These are phyloP conservation scores for Brassica carinata DNA, from an alignment of 345 rosid species.

Conservation along the genomic window DNA sequence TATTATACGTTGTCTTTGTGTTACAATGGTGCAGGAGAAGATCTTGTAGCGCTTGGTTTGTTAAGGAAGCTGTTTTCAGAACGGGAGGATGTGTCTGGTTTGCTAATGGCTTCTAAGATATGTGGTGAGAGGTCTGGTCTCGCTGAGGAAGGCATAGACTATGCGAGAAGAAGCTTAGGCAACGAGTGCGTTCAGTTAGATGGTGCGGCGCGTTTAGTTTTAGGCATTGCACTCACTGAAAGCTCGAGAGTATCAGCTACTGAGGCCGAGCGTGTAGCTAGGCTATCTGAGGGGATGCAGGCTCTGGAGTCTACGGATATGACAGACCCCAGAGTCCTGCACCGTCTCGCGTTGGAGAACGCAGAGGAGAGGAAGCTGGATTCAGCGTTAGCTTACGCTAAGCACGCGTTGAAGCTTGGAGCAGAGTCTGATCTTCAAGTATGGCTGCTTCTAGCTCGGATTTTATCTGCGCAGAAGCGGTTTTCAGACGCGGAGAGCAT, in stretches of 20 bases:
- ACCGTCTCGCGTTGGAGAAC: conserved; percentile 65
- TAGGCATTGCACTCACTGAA: conserved; percentile 60
- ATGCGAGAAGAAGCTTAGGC: conserved; percentile 53
- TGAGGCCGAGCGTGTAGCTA: conserved; percentile 52
- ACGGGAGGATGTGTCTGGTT: conserved; percentile 55
- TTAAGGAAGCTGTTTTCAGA: conserved; percentile 56
- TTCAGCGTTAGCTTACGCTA: conserved; percentile 55
- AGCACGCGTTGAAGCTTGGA: conserved; percentile 52
- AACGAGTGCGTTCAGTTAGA: conserved; percentile 52
- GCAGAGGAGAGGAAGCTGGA: conserved; percentile 83
- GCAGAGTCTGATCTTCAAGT: conserved; percentile 59
- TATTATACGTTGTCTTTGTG: conserved; percentile 61
- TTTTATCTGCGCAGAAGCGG: conserved; percentile 73
- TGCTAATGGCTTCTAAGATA: conserved; percentile 71
- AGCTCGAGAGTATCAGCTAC: conserved; percentile 51
- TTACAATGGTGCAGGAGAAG: conserved; percentile 68
- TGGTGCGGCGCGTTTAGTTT: conserved; percentile 47
- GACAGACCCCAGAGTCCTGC: conserved; percentile 56
- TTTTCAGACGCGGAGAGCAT: conserved; percentile 62
- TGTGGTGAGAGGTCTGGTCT: conserved; percentile 52
- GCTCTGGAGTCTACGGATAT: conserved; percentile 55
- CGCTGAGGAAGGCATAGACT: conserved; percentile 65
- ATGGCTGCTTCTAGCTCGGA: conserved; percentile 74
- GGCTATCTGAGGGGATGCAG: conserved; percentile 64
- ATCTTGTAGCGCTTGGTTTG: conserved; percentile 64